Base-by-base conservation (phyloP, 1,284 basidiomycete genomes). In the Cutaneotrichosporon sp. region DNA sequence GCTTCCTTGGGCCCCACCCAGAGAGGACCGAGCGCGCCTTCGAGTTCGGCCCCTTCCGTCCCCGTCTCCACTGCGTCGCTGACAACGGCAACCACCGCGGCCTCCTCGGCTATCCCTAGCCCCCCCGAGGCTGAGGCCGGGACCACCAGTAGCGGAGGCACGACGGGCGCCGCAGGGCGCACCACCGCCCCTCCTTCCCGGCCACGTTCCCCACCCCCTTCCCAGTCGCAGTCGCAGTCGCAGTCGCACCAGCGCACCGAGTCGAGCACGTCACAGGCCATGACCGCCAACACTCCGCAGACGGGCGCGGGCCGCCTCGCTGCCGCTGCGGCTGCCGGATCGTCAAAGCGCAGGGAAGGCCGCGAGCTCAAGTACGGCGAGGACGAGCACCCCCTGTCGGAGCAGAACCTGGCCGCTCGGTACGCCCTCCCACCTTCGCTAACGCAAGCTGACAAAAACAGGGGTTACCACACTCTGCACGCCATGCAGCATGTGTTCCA, bases 401-500 rank as follows among this genome's bases (percentile, higher is more conserved):
- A 76, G 42, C 71, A 71, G 52, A 63, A 56, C 10, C 65, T 79
- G 11, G 60, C 56, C 16, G 67, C 70, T 22, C 72, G 73, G 76
- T 76, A 52, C 61, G 73, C n/a, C n/a, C n/a, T 68, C 18, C 20
- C 20, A 38, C 45, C n/a, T n/a, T 34, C 27, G 27, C 18, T 45
- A 5, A 14, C 22, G 22, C 24, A 2, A n/a, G 56, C 57, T 61
- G 33, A 59, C 53, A 13, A 24, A n/a, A 52, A 4, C 60, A 78
- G 77, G 60, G 79, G 73, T 18, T 80, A 78, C 60, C 75, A 75
- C 65, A 77, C 76, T 3, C 63, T 78, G 14, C 72, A 74, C 43
- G 69, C 74, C 27, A 71, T 77, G 51, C 69, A 71, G 20, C 73
- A 76, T 34, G 67, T 75, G n/a, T 80, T 80, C 64, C 79, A 80